Evolutionary conservation across 176 grass and related monocot genomes (phyloP).

Genomic region (Tillandsia leiboldiana): DNA sequence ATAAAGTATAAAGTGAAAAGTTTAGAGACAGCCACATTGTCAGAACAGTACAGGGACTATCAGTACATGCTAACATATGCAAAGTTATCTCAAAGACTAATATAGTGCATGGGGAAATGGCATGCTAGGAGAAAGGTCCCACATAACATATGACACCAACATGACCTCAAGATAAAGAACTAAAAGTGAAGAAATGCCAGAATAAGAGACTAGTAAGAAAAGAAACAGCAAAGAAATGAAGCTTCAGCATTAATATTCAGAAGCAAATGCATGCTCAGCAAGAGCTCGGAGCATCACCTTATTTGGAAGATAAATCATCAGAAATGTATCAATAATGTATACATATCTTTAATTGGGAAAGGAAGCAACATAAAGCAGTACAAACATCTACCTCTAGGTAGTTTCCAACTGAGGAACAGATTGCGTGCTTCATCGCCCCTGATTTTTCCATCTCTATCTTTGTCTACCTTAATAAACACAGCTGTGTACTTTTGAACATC

Average conservation of each 20-base stretch:
- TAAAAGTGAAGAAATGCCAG: neutral
- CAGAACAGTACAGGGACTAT: too few relatives aligned
- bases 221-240: neutral
- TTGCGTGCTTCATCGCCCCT: constrained; percentile 86
- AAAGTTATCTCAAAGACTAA: neutral
- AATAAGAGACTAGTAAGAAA: neutral
- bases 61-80: too few relatives aligned
- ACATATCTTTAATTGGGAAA: neutral
- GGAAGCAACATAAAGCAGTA: constrained; percentile 8
- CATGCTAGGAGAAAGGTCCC: neutral
- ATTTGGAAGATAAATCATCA: neutral
- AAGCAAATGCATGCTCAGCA: neutral
- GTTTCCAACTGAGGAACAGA: constrained; percentile 97
- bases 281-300: neutral
- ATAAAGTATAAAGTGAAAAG: too few relatives aligned
- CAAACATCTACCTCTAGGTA: constrained; percentile 69
- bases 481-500: constrained; percentile 82
- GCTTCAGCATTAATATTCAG: neutral
- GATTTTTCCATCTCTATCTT: constrained; percentile 96
- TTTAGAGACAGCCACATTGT: too few relatives aligned
- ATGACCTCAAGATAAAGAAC: neutral
- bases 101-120: neutral
- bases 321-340: neutral
- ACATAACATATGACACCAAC: neutral
- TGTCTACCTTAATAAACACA: constrained; percentile 96